Evolutionary conservation across 148 eudicot species (phyloP).

Genomic region (Fagopyrum esculentum): DNA sequence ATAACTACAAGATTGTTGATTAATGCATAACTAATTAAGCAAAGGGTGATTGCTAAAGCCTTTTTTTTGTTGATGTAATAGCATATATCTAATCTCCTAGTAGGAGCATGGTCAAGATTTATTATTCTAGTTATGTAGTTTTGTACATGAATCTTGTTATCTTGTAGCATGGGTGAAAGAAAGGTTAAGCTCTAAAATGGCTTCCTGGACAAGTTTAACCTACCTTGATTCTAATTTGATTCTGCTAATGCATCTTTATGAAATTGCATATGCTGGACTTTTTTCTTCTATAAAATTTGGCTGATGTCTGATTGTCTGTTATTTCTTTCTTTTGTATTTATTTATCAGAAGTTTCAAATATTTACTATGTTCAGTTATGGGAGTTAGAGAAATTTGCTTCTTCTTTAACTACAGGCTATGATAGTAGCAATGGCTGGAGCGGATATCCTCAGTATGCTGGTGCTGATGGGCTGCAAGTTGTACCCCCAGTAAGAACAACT

Average conservation of each 20-base stretch:
- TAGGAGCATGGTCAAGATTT: too few relatives aligned
- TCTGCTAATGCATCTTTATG: background rate
- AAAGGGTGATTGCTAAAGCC: background rate
- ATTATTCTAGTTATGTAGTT: too few relatives aligned
- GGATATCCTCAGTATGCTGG: conserved; percentile 72
- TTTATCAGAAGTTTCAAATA: background rate
- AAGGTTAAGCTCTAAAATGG: too few relatives aligned
- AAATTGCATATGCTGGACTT: background rate
- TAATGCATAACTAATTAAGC: background rate
- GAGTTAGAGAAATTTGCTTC: background rate
- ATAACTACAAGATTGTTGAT: background rate
- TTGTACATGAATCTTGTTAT: too few relatives aligned
- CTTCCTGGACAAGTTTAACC: background rate
- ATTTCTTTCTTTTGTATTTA: background rate
- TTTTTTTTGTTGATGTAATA: background rate
- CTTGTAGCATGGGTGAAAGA: too few relatives aligned
- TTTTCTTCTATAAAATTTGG: background rate
- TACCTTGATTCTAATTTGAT: background rate
- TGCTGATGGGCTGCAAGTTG: conserved; percentile 74
- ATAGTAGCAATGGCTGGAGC: conserved; percentile 62
- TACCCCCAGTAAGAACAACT: conserved; percentile 70
- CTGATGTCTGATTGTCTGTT: background rate
- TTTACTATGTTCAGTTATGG: background rate
- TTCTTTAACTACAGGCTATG: conserved; percentile 51
- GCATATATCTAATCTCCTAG: too few relatives aligned